A percentile compares a stretch with the other conserved stretches of the same genome.
Conservation (phyloP, 805 yeast species). For the Hanseniaspora meyeri region DNA sequence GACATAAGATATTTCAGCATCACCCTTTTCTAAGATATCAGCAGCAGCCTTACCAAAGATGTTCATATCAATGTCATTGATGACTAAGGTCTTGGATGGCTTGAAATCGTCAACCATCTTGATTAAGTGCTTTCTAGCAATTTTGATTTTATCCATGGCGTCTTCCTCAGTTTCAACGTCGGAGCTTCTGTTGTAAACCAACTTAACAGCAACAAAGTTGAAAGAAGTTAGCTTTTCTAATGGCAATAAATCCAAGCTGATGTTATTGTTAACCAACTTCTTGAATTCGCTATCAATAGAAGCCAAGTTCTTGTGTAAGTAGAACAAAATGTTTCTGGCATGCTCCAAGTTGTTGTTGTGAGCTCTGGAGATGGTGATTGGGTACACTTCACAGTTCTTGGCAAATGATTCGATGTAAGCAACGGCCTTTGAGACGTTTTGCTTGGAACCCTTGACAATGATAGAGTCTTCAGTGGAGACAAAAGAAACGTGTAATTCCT, state of each 20-base stretch:
- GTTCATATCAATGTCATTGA: slow-evolving; percentile 52
- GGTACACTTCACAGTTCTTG: slow-evolving; percentile 46
- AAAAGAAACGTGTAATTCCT: slow-evolving; percentile 43
- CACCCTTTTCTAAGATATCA: slow-evolving; percentile 19
- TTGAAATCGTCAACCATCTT: slow-evolving; percentile 57
- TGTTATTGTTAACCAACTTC: slow-evolving; percentile 28
- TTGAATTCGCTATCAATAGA: slow-evolving; percentile 26
- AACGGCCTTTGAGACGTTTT: slow-evolving; percentile 49
- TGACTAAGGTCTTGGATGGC: slow-evolving; percentile 48
- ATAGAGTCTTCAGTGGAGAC: slow-evolving; percentile 41
- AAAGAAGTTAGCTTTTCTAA: slow-evolving; percentile 34
- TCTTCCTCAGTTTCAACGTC: slow-evolving; percentile 25
- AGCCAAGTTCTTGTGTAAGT: slow-evolving; percentile 34
- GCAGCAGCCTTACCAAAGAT: slow-evolving; percentile 25
- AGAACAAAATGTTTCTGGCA: slow-evolving; percentile 62
- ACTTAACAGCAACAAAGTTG: slow-evolving; percentile 45
- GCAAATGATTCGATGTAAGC: slow-evolving; percentile 49
- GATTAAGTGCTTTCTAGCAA: slow-evolving; percentile 62
- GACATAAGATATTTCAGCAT: slow-evolving; percentile 43
- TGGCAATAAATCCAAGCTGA: slow-evolving; percentile 38
- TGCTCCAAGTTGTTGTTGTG: slow-evolving; percentile 71
- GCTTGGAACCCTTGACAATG: slow-evolving; percentile 51
- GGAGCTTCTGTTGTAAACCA: slow-evolving; percentile 27
- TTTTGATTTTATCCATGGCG: slow-evolving; percentile 35
- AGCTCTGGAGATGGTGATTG: slow-evolving; percentile 75